Base-by-base conservation (phyloP, 2,329 filamentous ascomycete genomes). In the Capronia epimyces region DNA sequence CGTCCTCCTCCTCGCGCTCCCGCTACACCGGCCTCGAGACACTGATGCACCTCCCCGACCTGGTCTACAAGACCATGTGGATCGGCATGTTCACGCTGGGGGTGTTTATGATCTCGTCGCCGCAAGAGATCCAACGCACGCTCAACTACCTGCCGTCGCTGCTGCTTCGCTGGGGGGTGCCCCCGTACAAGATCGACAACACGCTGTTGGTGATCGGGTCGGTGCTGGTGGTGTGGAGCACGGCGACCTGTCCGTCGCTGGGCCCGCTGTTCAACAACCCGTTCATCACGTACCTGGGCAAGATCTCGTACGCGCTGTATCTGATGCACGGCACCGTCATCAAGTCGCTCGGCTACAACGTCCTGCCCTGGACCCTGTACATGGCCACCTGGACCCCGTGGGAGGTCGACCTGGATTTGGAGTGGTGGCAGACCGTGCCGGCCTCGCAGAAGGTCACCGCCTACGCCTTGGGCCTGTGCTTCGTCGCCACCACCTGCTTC, bases 401-500 rank as follows among this genome's bases (percentile, higher is more conserved):
- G 15, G 24, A 43, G 21, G 27, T 52, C 20, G 42, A 42, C 16
- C 22, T 53, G 21, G 43, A 40, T 20, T 6, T 34, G 2, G 43
- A 48, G 16, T 55, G 48, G 44, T 51, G 43, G 48, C 6, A 24
- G 6, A 43, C 8, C 7, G 52, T 51, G 4, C 16, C 47, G 5
- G 18, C 32, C 24, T 32, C 12, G 7, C 42, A 39, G 12, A 50
- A 49, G 22, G 46, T 48, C 31, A 4, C 45, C 2, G 49, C 49
- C 24, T 42, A 50, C 39, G 44, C 69, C 2, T 60, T 72, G 22
- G 69, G 67, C 16, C 71, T 68, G 65, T 43, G 58, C 20, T 64
- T 71, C 36, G 70, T 68, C 49, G 59, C 70, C 3, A 64, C 69
- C 3, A 47, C 70, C 21, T 63, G 76, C 1, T 69, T 82, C 6